Conservation (phyloP, 139 green algal species). For the Marvania coccoides region DNA sequence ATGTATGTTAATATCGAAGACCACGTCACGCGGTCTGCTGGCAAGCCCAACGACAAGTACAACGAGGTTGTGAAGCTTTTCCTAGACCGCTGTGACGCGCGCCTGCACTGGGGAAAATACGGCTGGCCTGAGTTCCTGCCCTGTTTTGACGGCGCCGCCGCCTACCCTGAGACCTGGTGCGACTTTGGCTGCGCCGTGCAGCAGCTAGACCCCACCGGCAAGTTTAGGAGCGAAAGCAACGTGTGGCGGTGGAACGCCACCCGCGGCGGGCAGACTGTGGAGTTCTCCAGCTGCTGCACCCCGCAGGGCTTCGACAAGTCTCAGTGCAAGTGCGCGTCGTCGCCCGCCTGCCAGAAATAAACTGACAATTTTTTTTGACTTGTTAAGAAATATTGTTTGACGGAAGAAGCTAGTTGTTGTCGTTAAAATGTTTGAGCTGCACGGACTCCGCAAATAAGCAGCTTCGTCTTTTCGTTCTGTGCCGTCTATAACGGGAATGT, state of each 20-base stretch:
- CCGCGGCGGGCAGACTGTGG: background rate
- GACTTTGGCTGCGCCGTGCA: slow-evolving; percentile 70
- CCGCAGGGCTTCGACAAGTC: slow-evolving; percentile 27
- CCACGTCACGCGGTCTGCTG: slow-evolving; percentile 39
- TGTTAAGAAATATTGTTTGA: too few species aligned
- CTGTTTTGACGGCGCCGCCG: background rate
- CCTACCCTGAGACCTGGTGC: slow-evolving; percentile 70
- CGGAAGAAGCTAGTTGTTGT: too few species aligned
- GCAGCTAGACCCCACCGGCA: slow-evolving; percentile 59
- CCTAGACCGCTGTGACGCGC: slow-evolving; percentile 41
- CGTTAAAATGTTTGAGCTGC: too few species aligned
- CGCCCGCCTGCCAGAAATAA: slow-evolving; percentile 1
- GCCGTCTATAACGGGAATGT: too few species aligned
- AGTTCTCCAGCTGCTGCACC: slow-evolving; percentile 26
- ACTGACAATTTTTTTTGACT: too few species aligned
- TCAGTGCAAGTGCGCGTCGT: slow-evolving; percentile 29
- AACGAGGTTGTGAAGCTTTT: slow-evolving; percentile 29
- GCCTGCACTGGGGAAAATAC: slow-evolving; percentile 77
- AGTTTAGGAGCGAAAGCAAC: slow-evolving; percentile 49
- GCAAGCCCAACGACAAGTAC: slow-evolving; percentile 12
- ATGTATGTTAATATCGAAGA: slow-evolving; percentile 82
- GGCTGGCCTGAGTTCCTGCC: slow-evolving; percentile 20
- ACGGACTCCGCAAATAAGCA: too few species aligned
- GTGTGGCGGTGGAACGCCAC: slow-evolving; percentile 54
- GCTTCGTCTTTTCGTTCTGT: too few species aligned